Base-by-base conservation (phyloP, 139 green algal genomes). In the Choricystis sp. region DNA sequence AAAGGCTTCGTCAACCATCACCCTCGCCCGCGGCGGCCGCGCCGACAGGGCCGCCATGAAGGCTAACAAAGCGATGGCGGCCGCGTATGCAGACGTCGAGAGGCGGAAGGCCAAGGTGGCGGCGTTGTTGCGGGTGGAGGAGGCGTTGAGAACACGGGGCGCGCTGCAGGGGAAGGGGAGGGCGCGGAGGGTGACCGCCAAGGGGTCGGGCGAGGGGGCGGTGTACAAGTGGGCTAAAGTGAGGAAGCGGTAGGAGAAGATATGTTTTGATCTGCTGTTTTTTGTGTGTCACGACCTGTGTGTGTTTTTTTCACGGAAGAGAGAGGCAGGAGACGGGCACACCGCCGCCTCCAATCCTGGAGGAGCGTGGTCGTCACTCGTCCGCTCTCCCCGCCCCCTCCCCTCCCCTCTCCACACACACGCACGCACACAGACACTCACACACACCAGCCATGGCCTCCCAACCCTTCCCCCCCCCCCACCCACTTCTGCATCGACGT, bases 401-500 rank as follows among this genome's bases (percentile, higher is more conserved):
- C n/a, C n/a, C n/a, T n/a, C n/a, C n/a, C n/a, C n/a, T n/a, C n/a
- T n/a, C n/a, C n/a, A n/a, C n/a, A n/a, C n/a, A n/a, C n/a, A n/a
- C n/a, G n/a, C n/a, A n/a, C n/a, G n/a, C n/a, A n/a, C n/a, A n/a
- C n/a, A n/a, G n/a, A n/a, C n/a, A n/a, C n/a, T n/a, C n/a, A n/a
- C n/a, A n/a, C n/a, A n/a, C n/a, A n/a, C n/a, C n/a, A n/a, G n/a
- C n/a, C n/a, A n/a, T n/a, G n/a, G n/a, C n/a, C n/a, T n/a, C n/a
- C n/a, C n/a, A n/a, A n/a, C n/a, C n/a, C n/a, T n/a, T n/a, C n/a
- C n/a, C n/a, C n/a, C n/a, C n/a, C n/a, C n/a, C n/a, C n/a, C n/a
- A n/a, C n/a, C n/a, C n/a, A n/a, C 26, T 92, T 78, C 55, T 69
- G 56, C 49, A 80, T 95, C 14, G 89, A 96, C 66, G 89, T 96